Evolutionary conservation across 331 rosid genomes (phyloP).

Genomic region (Quercus tomentella): DNA sequence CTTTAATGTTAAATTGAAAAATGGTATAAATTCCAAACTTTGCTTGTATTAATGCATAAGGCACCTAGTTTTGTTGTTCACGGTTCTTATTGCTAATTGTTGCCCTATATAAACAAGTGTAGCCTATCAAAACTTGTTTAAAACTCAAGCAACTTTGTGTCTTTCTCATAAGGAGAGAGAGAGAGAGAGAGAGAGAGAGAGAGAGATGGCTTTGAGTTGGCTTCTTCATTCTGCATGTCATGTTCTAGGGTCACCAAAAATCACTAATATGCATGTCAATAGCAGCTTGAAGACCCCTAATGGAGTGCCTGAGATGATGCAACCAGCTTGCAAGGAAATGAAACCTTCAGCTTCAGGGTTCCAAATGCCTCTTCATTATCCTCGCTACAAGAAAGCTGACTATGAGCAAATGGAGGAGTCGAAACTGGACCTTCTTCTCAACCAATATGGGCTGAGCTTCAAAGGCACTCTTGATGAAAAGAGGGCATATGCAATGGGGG

Average conservation of each 20-base stretch:
- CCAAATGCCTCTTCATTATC: slow-evolving; percentile 85
- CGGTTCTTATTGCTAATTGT: background rate
- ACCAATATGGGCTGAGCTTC: slow-evolving; percentile 52
- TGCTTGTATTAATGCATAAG: slow-evolving; percentile 19
- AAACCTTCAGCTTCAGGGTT: slow-evolving; percentile 32
- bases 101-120: slow-evolving; percentile 26
- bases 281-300: slow-evolving; percentile 11
- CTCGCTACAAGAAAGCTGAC: slow-evolving; percentile 57
- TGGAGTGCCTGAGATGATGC: background rate
- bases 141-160: background rate
- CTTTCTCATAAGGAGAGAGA: background rate
- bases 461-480: slow-evolving; percentile 49
- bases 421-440: slow-evolving; percentile 67
- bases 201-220: slow-evolving; percentile 45
- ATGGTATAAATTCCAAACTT: slow-evolving; percentile 13
- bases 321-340: background rate
- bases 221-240: slow-evolving; percentile 44
- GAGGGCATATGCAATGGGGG: slow-evolving; percentile 60
- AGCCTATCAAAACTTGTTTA: slow-evolving; percentile 3
- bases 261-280: background rate
- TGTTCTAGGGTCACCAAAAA: slow-evolving; percentile 35
- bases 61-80: slow-evolving; percentile 28
- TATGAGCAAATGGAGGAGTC: slow-evolving; percentile 81
- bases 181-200: background rate
- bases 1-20: background rate